Base-by-base conservation (phyloP, 1,284 basidiomycete species). In the Thelephora terrestris region DNA sequence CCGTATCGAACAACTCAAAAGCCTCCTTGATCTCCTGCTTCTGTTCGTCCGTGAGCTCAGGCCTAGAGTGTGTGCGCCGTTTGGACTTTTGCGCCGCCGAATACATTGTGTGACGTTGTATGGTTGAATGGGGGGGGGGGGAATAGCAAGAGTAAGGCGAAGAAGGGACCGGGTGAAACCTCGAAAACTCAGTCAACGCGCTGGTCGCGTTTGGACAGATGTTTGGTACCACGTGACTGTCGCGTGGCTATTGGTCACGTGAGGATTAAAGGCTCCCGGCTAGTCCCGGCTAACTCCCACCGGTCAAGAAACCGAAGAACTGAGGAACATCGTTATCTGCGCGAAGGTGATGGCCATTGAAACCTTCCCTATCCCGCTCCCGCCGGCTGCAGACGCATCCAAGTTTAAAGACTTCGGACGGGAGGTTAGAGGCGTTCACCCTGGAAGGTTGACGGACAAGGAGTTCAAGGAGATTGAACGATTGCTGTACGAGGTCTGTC, bases 11-110 rank as follows among this genome's bases (percentile, higher is more conserved):
- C 49, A 99, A 81, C 66, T 98, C 94, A 62, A 99, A 99, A 0
- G 96, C 96, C 63, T 99, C 96, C 64, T 93, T 93, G 58, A 99
- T 96, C 70, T 99, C 95, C 61, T 92, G 86, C 58, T 91, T 89
- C 65, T 98, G 94, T 64, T 98, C 94, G 50, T 97, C 94, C 2
- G 86, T 82, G 38, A 98, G 79, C 52, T 91, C 85, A 52, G 85
- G 86, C 25, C 84, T 82, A 29, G 77, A 47, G 53, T 85, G 82
- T 1, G 80, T 72, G 51, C 83, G 76, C 53, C 85, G 69, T 59
- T 85, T 87, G 36, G 79, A 76, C 64, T 87, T 85, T 56, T 83
- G 78, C 2, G 71, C 76, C n/a, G 81, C 81, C 25, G 75, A 68
- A 67, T 86, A 88, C 85, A 87, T 87, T 27, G 50, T 7, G 14